These are phyloP conservation scores for Quercus berberidifolia DNA, from an alignment of 306 rosid species.

Conservation along the genomic window DNA sequence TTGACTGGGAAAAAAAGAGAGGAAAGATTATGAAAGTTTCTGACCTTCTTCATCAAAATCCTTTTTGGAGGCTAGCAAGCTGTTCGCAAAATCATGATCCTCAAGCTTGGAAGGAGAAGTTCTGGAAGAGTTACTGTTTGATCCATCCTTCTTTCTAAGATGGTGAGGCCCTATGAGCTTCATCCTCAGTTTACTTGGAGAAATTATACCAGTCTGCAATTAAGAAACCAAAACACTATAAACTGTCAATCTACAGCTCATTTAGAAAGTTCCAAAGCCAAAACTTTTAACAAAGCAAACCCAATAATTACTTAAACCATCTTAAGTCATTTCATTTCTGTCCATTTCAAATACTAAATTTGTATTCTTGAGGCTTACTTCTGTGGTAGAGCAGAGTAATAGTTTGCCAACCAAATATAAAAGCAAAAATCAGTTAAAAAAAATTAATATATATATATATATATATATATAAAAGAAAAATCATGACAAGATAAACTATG, in stretches of 20 bases:
- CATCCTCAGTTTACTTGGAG: slow-evolving; percentile 94
- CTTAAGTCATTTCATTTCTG: background rate
- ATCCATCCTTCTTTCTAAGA: slow-evolving; percentile 71
- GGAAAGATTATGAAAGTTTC: slow-evolving; percentile 1
- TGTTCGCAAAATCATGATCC: slow-evolving; percentile 66
- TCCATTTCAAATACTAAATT: background rate
- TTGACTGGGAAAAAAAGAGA: background rate
- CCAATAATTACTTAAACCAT: slow-evolving; percentile 12
- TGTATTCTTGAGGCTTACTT: background rate
- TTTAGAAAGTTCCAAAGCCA: slow-evolving; percentile 5
- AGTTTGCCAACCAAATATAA: background rate
- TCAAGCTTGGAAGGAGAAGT: slow-evolving; percentile 84
- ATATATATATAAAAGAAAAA: no score
- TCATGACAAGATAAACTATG: background rate
- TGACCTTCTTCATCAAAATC: slow-evolving; percentile 73
- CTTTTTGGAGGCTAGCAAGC: slow-evolving; percentile 48
- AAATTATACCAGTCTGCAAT: slow-evolving; percentile 81
- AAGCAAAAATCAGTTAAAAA: background rate
- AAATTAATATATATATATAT: no score
- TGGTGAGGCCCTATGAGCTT: slow-evolving; percentile 78
- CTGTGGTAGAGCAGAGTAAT: background rate
- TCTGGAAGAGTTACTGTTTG: slow-evolving; percentile 87
- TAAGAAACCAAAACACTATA: background rate
- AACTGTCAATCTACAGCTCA: background rate
- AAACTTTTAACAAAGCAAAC: background rate